Conservation (phyloP, 1,284 basidiomycete species). For the Marasmius tenuissimus region DNA sequence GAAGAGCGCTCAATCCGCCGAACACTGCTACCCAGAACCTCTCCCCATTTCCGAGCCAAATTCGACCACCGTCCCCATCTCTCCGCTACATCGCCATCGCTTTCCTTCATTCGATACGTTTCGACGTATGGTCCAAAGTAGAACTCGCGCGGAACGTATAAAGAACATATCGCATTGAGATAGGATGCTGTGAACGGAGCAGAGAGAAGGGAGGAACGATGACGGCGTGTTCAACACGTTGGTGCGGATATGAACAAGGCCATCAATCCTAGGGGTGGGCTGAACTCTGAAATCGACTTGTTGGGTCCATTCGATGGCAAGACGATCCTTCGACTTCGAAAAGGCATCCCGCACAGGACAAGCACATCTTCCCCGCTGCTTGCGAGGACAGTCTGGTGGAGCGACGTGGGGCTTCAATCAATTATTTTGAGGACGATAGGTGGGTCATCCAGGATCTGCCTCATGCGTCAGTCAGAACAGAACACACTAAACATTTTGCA, state of each 20-base stretch:
- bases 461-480: neutral
- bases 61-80: too few species aligned
- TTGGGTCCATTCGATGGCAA: constrained; percentile 68
- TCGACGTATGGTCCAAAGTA: too few species aligned
- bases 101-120: too few species aligned
- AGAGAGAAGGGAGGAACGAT: too few species aligned
- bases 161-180: too few species aligned
- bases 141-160: too few species aligned
- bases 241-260: constrained; percentile 68
- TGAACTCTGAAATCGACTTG: constrained; percentile 54
- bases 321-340: neutral
- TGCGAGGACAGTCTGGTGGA: constrained; percentile 38
- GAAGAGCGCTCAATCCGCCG: too few species aligned
- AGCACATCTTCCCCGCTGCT: constrained; percentile 32
- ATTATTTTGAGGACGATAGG: constrained; percentile 30
- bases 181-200: too few species aligned
- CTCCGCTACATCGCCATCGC: too few species aligned
- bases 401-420: constrained; percentile 15
- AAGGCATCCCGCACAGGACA: neutral
- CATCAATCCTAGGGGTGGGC: constrained; percentile 65
- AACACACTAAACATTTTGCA: constrained; percentile 1
- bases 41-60: too few species aligned
- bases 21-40: too few species aligned
- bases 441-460: constrained; percentile 47
- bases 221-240: too few species aligned